Evolutionary conservation across 2,329 filamentous ascomycete species (phyloP).

Genomic region (Fusarium marasasianum): DNA sequence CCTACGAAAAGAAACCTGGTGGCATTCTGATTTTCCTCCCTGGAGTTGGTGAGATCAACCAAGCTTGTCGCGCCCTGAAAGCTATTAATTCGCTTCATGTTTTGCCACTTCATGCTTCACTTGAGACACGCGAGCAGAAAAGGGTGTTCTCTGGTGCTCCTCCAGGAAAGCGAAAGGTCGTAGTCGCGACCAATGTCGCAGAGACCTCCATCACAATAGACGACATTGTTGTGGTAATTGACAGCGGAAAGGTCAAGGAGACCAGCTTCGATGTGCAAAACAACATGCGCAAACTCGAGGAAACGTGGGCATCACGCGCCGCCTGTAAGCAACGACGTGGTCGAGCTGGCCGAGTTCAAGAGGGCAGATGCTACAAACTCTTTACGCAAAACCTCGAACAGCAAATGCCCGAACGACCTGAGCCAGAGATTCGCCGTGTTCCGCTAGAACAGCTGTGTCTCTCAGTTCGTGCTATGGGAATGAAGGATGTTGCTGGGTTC

Average conservation of each 20-base stretch:
- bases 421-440: conserved; percentile 92
- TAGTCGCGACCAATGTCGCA: conserved; percentile 95
- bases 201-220: conserved; percentile 99
- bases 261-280: conserved; percentile 91
- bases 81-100: conserved; percentile 73
- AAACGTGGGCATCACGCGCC: conserved; percentile 93
- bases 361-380: conserved; percentile 93
- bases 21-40: conserved; percentile 97
- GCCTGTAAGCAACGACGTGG: conserved; percentile 95
- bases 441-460: conserved; percentile 94
- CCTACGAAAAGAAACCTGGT: conserved; percentile 70
- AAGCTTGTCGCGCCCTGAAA: conserved; percentile 78
- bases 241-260: conserved; percentile 95
- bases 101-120: conserved; percentile 89
- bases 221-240: conserved; percentile 95
- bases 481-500: conserved; percentile 82
- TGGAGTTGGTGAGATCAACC: conserved; percentile 89
- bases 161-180: conserved; percentile 84
- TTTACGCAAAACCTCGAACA: conserved; percentile 88
- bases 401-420: conserved; percentile 87
- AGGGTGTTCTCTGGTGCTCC: conserved; percentile 84
- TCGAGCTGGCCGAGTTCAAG: conserved; percentile 90
- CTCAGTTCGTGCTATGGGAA: conserved; percentile 94
- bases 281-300: conserved; percentile 93
- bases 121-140: conserved; percentile 88